These are phyloP conservation scores for Eucommia ulmoides DNA, from an alignment of 257 asterid species.

Conservation along the genomic window DNA sequence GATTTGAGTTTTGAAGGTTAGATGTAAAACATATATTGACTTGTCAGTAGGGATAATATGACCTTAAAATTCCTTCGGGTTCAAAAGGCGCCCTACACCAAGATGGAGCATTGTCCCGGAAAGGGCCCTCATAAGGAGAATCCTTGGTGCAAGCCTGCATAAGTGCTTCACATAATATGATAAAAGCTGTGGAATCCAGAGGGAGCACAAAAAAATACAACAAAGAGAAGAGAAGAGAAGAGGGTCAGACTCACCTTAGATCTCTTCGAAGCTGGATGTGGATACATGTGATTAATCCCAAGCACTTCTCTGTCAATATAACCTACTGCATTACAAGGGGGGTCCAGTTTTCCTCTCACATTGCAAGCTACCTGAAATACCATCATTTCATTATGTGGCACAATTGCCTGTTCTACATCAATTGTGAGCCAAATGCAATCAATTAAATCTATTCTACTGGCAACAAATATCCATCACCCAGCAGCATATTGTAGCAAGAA, in stretches of 20 bases:
- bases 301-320: constrained; percentile 56
- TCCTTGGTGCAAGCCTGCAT: constrained; percentile 49
- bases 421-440: neutral
- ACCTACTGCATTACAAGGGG: constrained; percentile 78
- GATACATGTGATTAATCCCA: constrained; percentile 66
- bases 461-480: too few relatives aligned
- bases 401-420: too few relatives aligned
- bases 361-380: constrained; percentile 46
- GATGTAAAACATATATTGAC: too few relatives aligned
- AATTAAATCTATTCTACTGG: too few relatives aligned
- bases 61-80: constrained; percentile 82
- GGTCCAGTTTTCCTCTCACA: constrained; percentile 49
- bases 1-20: too few relatives aligned
- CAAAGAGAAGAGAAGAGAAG: neutral
- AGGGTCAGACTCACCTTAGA: constrained; percentile 30
- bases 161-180: too few relatives aligned
- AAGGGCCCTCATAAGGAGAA: constrained; percentile 59
- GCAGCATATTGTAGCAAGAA: too few relatives aligned
- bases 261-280: constrained; percentile 73
- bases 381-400: too few relatives aligned
- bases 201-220: too few relatives aligned
- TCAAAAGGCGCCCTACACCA: constrained; percentile 81
- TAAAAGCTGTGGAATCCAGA: too few relatives aligned
- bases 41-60: too few relatives aligned
- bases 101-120: constrained; percentile 47